Evolutionary conservation across 306 rosid genomes (phyloP).

Genomic region (Medicago truncatula): DNA sequence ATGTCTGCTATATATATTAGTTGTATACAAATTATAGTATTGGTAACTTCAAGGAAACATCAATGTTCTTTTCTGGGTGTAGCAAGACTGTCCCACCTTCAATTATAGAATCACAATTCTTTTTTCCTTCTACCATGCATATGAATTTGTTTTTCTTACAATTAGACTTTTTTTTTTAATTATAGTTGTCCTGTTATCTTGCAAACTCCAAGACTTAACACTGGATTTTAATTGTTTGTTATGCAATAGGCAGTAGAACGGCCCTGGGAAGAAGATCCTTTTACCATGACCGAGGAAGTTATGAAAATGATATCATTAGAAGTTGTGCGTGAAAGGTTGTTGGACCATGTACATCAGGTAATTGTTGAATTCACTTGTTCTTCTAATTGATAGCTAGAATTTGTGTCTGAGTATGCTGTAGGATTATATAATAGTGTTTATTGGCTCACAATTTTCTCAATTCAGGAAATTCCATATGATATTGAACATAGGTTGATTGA

Average conservation of each 20-base stretch:
- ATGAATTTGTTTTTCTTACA: constrained; percentile 12
- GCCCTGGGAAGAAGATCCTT: constrained; percentile 96
- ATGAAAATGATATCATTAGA: constrained; percentile 88
- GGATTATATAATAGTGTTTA: constrained; percentile 27
- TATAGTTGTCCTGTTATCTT: not conserved
- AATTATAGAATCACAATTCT: not conserved
- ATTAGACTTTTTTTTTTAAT: not conserved
- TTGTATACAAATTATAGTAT: constrained; percentile 25
- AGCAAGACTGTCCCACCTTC: constrained; percentile 10
- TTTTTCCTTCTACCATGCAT: constrained; percentile 3
- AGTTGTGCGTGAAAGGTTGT: constrained; percentile 93
- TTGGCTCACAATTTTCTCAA: constrained; percentile 33
- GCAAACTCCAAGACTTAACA: constrained; percentile 36
- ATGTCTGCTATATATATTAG: constrained; percentile 31
- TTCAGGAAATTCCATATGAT: constrained; percentile 91
- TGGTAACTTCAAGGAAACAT: constrained; percentile 4
- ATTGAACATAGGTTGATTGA: constrained; percentile 83
- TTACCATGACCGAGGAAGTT: constrained; percentile 81
- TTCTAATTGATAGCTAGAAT: constrained; percentile 13
- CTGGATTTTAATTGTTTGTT: constrained; percentile 41
- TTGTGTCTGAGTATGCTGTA: not conserved
- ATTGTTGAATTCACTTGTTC: constrained; percentile 22
- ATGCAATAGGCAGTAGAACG: constrained; percentile 82
- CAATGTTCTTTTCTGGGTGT: not conserved
- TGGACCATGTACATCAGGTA: constrained; percentile 98